phyloP scores from a whole-genome alignment of 2,329 filamentous ascomycete species.

The Herpotrichia juniperi region DNA sequence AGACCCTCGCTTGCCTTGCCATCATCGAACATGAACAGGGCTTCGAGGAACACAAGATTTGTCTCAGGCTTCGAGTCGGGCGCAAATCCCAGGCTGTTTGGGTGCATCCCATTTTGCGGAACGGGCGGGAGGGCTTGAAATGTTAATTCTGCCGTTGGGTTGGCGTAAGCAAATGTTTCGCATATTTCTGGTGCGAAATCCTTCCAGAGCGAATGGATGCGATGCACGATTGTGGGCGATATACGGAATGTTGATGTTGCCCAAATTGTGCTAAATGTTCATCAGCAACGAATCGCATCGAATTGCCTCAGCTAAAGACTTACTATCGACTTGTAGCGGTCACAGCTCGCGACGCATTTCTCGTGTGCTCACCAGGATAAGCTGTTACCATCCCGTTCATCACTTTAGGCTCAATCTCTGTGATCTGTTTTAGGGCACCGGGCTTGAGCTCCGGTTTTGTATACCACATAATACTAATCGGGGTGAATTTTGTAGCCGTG shows the following conservation, averaged over 20 bases:
- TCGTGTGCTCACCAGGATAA: constrained; percentile 21
- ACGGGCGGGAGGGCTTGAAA: constrained; percentile 28
- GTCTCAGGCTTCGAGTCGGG: constrained; percentile 16
- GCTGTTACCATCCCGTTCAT: constrained; percentile 23
- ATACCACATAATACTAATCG: constrained; percentile 28
- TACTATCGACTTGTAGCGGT: constrained; percentile 16
- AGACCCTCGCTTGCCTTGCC: constrained; percentile 17
- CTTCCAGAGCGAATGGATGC: constrained; percentile 27
- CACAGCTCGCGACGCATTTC: constrained; percentile 23
- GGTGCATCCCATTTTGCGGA: constrained; percentile 15
- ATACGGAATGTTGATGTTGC: constrained; percentile 30
- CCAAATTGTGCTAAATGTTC: constrained; percentile 24
- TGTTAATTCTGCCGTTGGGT: constrained; percentile 21
- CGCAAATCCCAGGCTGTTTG: constrained; percentile 27
- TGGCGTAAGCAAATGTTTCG: constrained; percentile 15
- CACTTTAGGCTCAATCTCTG: constrained; percentile 20
- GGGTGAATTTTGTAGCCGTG: constrained; percentile 18
- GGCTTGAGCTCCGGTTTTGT: constrained; percentile 26
- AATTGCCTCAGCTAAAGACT: background rate
- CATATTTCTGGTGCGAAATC: constrained; percentile 17
- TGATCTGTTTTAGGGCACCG: constrained; percentile 19
- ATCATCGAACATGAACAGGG: constrained; percentile 29
- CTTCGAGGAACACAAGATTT: constrained; percentile 24
- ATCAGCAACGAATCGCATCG: background rate
- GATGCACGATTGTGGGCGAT: constrained; percentile 20